A percentile compares a stretch with the other conserved stretches of the same genome.
Conservation (phyloP, 2,329 filamentous ascomycete species). For the Cercospora nicotianae region DNA sequence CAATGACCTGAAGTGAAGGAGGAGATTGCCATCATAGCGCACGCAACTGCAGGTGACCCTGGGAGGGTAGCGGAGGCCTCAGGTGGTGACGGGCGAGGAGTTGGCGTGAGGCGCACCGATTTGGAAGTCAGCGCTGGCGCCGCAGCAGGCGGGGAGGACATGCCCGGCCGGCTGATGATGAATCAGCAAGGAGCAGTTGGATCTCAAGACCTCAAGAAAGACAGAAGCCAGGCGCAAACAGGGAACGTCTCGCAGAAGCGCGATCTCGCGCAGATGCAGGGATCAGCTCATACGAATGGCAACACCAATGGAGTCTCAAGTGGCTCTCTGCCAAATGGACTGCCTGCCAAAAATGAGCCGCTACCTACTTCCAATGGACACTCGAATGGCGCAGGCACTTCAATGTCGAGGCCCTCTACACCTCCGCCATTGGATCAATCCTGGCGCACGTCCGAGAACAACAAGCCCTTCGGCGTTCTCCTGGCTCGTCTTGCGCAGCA, state of each 20-base stretch:
- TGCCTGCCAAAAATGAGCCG: neutral
- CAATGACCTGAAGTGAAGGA: conserved; percentile 27
- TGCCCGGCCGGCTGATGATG: conserved; percentile 54
- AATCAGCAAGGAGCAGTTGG: conserved; percentile 45
- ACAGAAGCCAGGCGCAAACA: conserved; percentile 32
- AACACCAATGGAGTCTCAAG: conserved; percentile 22
- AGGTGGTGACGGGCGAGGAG: conserved; percentile 25
- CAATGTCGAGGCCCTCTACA: conserved; percentile 11
- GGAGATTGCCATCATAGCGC: conserved; percentile 32
- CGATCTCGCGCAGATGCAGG: conserved; percentile 22
- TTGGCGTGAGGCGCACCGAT: conserved; percentile 13
- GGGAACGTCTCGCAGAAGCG: conserved; percentile 23
- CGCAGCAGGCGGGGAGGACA: conserved; percentile 34
- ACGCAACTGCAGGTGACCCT: conserved; percentile 21
- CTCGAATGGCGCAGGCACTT: conserved; percentile 8
- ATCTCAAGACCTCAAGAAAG: conserved; percentile 39
- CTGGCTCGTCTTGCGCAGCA: conserved; percentile 78
- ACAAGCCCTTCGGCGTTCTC: conserved; percentile 72
- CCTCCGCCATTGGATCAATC: conserved; percentile 60
- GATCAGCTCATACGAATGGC: conserved; percentile 16
- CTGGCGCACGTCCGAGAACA: conserved; percentile 65
- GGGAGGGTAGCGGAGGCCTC: conserved; percentile 23
- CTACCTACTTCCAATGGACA: conserved; percentile 24
- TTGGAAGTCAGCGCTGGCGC: conserved; percentile 11
- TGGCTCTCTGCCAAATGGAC: conserved; percentile 15